Evolutionary conservation across 2,329 filamentous ascomycete species (phyloP), one percentile per base, ranked within the genome.

Genomic region (Fusarium luffae): DNA sequence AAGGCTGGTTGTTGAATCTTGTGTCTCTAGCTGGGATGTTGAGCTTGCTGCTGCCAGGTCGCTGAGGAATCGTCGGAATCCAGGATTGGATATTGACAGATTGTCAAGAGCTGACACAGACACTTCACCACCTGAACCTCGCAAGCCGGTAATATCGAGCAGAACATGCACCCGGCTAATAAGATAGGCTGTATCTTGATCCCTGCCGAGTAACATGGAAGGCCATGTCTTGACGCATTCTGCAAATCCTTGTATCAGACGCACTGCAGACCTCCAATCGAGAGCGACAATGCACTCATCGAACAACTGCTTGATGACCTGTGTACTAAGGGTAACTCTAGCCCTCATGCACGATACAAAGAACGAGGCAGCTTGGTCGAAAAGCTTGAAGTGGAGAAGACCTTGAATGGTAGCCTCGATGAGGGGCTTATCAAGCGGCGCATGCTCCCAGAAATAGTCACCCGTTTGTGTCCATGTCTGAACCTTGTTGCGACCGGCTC

Each of bases 381-480:
- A 77, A 41, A 82, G 77, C 59, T 78, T 80, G 43, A 87, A 84
- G 41, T 82, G 79, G 12, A 89, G 74, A 52, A 88, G 79, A 3
- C 85, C 84, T 41, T 78, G 72, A 25, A 89, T 77, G 5, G 87
- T 77, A 50, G 81, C 77, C 63, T 87, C 81, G 12, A 84, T 78
- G 7, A 87, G 69, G 4, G 75, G 68, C 10, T 76, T 76, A 40
- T 78, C 77, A 18, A 86, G 71, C 6, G 73, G 75, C 4, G 79
- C 78, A 47, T 83, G 81, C 69, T 84, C 75, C 58, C 82, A 80
- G 18, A 82, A 77, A 62, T 77, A 82, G 5, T 79, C 75, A 7
- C 79, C 79, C 37, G 74, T 64, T 30, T 75, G 67, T 21, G 70
- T 72, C 62, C 55, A 69, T 51, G 68, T 68, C 40, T 74, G 68